Evolutionary conservation across 2,329 filamentous ascomycete species (phyloP).

Genomic region (Bipolaris sorokiniana): DNA sequence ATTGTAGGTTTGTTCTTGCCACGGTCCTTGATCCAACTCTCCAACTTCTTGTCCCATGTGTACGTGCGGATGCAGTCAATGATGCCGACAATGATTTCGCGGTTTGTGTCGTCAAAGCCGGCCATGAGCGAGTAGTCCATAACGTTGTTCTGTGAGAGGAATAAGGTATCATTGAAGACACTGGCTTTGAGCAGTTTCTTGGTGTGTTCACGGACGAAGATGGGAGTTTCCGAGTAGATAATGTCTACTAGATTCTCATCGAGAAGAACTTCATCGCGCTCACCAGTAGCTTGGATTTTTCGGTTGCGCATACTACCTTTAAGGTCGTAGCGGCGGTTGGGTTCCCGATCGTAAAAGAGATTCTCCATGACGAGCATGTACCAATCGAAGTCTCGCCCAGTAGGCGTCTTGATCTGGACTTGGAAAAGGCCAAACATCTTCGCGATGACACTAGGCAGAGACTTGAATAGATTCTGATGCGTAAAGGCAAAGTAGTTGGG

Average conservation of each 20-base stretch:
- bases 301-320: slow-evolving; percentile 99
- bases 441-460: slow-evolving; percentile 89
- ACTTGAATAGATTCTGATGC: slow-evolving; percentile 93
- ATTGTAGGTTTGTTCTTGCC: slow-evolving; percentile 90
- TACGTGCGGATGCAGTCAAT: slow-evolving; percentile 98
- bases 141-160: slow-evolving; percentile 91
- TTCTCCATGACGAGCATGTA: slow-evolving; percentile 97
- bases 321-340: slow-evolving; percentile 82
- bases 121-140: slow-evolving; percentile 99
- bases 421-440: slow-evolving; percentile 99
- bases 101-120: slow-evolving; percentile 86
- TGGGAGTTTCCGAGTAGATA: slow-evolving; percentile 87
- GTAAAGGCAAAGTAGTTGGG: slow-evolving; percentile 98
- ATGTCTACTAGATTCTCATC: slow-evolving; percentile 99
- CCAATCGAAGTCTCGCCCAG: slow-evolving; percentile 91
- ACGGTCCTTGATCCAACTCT: slow-evolving; percentile 98
- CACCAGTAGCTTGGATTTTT: slow-evolving; percentile 93
- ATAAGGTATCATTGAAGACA: slow-evolving; percentile 97
- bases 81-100: slow-evolving; percentile 94
- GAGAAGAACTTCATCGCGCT: slow-evolving; percentile 93
- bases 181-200: slow-evolving; percentile 91
- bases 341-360: slow-evolving; percentile 91
- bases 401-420: slow-evolving; percentile 95
- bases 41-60: slow-evolving; percentile 99
- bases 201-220: slow-evolving; percentile 94